phyloP scores from a whole-genome alignment of 441 rosid genomes.

The Capsella rubella region DNA sequence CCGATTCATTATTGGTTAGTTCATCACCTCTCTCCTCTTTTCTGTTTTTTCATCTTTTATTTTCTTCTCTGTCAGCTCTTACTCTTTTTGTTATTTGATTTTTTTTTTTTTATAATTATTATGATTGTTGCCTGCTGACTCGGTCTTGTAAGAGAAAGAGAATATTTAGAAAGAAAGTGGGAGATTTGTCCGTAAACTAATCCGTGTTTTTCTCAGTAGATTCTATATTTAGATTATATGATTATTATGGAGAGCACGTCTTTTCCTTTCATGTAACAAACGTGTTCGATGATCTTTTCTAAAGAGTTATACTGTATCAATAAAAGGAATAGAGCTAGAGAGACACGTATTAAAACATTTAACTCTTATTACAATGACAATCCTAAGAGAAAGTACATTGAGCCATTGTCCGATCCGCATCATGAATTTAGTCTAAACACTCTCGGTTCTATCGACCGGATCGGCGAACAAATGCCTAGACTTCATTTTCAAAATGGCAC shows the following conservation, averaged over 20 bases:
- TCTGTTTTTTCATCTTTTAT: slow-evolving; percentile 6
- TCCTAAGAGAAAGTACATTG: slow-evolving; percentile 20
- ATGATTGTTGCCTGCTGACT: slow-evolving; percentile 42
- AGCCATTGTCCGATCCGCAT: neutral
- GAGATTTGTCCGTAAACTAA: slow-evolving; percentile 37
- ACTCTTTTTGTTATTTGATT: neutral
- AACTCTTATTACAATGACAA: slow-evolving; percentile 1
- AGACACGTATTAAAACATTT: slow-evolving; percentile 27
- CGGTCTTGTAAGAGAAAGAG: slow-evolving; percentile 37
- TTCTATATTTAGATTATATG: slow-evolving; percentile 26
- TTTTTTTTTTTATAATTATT: too few relatives aligned
- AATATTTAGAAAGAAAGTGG: slow-evolving; percentile 40
- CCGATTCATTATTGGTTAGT: slow-evolving; percentile 26
- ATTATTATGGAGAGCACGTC: slow-evolving; percentile 45
- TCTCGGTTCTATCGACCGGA: slow-evolving; percentile 40
- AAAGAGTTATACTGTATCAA: neutral
- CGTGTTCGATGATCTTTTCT: slow-evolving; percentile 24
- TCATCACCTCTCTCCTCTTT: slow-evolving; percentile 1
- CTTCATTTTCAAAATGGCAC: slow-evolving; percentile 67
- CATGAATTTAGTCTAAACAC: neutral
- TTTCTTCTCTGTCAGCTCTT: slow-evolving; percentile 6
- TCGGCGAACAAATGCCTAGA: slow-evolving; percentile 46
- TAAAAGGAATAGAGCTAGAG: neutral
- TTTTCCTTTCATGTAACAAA: slow-evolving; percentile 8
- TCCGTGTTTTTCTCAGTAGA: slow-evolving; percentile 35